Conservation (phyloP, 371 early-diverging fungal genomes). For the Mucor velutinosus region DNA sequence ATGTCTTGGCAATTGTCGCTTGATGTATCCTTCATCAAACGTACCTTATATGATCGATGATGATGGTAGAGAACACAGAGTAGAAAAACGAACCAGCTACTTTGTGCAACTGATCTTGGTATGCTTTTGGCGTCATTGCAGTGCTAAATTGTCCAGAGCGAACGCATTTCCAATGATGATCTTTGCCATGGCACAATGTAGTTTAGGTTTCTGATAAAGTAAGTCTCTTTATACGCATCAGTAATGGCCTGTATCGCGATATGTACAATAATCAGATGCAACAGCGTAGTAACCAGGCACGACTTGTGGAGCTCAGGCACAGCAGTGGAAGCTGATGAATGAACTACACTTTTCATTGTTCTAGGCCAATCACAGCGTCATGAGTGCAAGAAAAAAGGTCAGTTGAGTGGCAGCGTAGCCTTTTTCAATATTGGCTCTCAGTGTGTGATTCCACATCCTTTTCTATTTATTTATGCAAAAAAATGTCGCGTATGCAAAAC, state of each 20-base stretch:
- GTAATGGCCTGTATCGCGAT: too few relatives aligned
- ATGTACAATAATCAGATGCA: too few relatives aligned
- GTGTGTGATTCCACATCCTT: neutral
- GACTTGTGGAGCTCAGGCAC: too few relatives aligned
- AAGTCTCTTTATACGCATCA: too few relatives aligned
- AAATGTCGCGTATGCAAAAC: conserved; percentile 21
- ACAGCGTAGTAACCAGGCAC: too few relatives aligned
- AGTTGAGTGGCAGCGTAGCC: neutral
- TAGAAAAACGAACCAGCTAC: neutral
- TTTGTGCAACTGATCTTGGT: neutral
- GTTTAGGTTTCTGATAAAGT: too few relatives aligned
- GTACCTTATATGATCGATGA: neutral
- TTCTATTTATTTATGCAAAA: conserved; percentile 1
- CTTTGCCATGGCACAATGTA: too few relatives aligned
- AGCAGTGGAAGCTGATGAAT: too few relatives aligned
- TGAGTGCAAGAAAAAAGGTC: neutral
- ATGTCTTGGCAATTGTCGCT: neutral
- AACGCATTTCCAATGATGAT: too few relatives aligned
- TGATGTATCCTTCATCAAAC: neutral
- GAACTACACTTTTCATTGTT: too few relatives aligned
- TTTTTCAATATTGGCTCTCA: neutral
- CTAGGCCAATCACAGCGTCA: neutral
- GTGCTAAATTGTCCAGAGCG: neutral
- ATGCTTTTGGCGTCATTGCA: neutral
- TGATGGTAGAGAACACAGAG: neutral